Conservation (phyloP, 495 filamentous ascomycete genomes). For the Penicillium psychrofluorescens region DNA sequence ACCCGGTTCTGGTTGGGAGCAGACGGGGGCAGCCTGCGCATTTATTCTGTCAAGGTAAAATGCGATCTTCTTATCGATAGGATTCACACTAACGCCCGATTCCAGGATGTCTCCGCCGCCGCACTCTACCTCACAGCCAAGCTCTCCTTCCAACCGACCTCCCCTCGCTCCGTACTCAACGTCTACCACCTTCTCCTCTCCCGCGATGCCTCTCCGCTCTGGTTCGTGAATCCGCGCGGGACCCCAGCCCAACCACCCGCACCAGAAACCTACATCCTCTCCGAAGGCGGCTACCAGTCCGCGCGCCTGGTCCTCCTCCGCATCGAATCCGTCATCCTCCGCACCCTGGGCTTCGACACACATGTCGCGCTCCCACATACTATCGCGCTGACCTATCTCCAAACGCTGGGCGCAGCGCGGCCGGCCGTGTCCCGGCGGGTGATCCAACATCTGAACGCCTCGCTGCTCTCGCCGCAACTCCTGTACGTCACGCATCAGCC, state of each 20-base stretch:
- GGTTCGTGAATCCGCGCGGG: slow-evolving; percentile 33
- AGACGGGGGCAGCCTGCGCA: slow-evolving; percentile 54
- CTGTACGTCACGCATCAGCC: slow-evolving; percentile 92
- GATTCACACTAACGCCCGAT: too few species aligned
- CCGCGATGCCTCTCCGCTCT: slow-evolving; percentile 49
- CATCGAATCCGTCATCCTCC: slow-evolving; percentile 68
- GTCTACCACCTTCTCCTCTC: slow-evolving; percentile 80
- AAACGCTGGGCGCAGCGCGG: slow-evolving; percentile 62
- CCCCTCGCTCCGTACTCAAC: slow-evolving; percentile 71
- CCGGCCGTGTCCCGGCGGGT: slow-evolving; percentile 51
- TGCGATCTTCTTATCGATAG: too few species aligned
- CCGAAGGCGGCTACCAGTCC: slow-evolving; percentile 61
- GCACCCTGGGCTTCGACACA: slow-evolving; percentile 70
- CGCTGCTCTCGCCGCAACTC: slow-evolving; percentile 78
- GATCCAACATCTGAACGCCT: slow-evolving; percentile 73
- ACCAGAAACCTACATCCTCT: slow-evolving; percentile 60
- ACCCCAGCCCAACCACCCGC: slow-evolving; percentile 29
- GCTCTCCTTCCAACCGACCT: slow-evolving; percentile 66
- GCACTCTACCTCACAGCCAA: slow-evolving; percentile 79
- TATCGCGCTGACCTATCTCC: slow-evolving; percentile 86
- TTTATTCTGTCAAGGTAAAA: slow-evolving; percentile 48
- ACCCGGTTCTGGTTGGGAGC: slow-evolving; percentile 77
- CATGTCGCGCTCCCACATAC: slow-evolving; percentile 80
- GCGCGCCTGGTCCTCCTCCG: slow-evolving; percentile 55
- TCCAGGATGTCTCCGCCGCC: slow-evolving; percentile 73